These are phyloP conservation scores for Penicillium aurantiogriseum DNA, from an alignment of 2,329 filamentous ascomycete genomes.

Conservation along the genomic window DNA sequence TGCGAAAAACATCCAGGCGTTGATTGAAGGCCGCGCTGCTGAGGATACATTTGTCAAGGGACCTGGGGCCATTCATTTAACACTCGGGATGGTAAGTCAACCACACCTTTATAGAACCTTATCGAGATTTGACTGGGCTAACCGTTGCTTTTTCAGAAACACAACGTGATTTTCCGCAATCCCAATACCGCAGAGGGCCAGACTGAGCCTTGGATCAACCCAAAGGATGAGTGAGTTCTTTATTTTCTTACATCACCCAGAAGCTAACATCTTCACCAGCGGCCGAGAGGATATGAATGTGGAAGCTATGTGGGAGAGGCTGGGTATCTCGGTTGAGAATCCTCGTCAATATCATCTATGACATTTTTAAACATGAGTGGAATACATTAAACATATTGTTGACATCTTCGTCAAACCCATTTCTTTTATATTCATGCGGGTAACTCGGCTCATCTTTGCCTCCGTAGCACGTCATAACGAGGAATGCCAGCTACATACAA, in stretches of 20 bases:
- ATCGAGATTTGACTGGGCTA: not conserved
- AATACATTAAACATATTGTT: too few species aligned
- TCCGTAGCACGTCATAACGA: too few species aligned
- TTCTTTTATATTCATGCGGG: too few species aligned
- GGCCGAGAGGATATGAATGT: conserved; percentile 41
- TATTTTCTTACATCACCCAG: too few species aligned
- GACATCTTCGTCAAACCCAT: not conserved
- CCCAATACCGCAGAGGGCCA: conserved; percentile 35
- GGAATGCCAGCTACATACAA: too few species aligned
- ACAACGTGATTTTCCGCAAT: conserved; percentile 40
- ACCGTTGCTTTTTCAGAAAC: conserved; percentile 25
- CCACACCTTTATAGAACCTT: not conserved
- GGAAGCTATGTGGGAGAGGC: conserved; percentile 36
- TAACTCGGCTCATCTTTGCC: not conserved
- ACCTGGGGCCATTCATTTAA: conserved; percentile 36
- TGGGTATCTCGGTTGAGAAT: conserved; percentile 30
- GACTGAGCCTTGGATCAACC: conserved; percentile 34
- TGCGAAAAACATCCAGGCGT: conserved; percentile 34
- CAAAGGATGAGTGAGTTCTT: conserved; percentile 34
- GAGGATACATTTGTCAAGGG: conserved; percentile 28
- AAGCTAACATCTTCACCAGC: conserved; percentile 16
- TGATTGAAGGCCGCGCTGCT: conserved; percentile 31
- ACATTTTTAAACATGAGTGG: not conserved
- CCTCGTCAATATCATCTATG: conserved; percentile 37
- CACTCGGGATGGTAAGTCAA: conserved; percentile 34